A percentile compares a stretch with the other conserved stretches of the same genome.
phyloP scores from a whole-genome alignment of 441 rosid species.

The Jatropha podagrica region DNA sequence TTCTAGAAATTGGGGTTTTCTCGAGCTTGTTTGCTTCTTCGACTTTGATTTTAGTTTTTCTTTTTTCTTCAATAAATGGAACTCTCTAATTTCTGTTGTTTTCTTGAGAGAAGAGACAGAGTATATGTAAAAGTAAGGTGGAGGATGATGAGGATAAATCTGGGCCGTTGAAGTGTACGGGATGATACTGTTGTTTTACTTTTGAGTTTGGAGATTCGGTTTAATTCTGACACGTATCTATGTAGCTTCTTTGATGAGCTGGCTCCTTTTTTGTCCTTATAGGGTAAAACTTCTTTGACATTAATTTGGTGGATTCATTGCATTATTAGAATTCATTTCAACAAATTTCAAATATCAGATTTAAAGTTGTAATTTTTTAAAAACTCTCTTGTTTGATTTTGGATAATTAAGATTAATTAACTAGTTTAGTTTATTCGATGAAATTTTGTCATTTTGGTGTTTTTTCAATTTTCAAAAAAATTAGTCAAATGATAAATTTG shows the following conservation, averaged over 20 bases:
- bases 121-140: background rate
- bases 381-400: too few relatives aligned
- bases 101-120: background rate
- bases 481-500: too few relatives aligned
- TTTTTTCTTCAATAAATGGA: background rate
- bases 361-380: too few relatives aligned
- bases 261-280: slow-evolving; percentile 11
- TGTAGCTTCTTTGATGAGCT: background rate
- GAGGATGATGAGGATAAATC: slow-evolving; percentile 21
- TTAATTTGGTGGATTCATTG: too few relatives aligned
- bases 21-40: slow-evolving; percentile 25
- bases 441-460: too few relatives aligned
- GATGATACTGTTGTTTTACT: slow-evolving; percentile 7
- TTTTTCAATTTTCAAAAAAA: too few relatives aligned
- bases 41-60: background rate
- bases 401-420: too few relatives aligned
- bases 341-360: too few relatives aligned
- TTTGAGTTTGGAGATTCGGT: slow-evolving; percentile 18
- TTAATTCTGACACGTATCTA: slow-evolving; percentile 23
- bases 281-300: background rate
- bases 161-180: slow-evolving; percentile 42
- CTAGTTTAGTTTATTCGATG: too few relatives aligned
- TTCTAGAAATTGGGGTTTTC: background rate
- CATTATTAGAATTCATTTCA: too few relatives aligned
- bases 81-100: background rate